Evolutionary conservation across 139 green algal species (phyloP).

Genomic region (Eudorina sp.): DNA sequence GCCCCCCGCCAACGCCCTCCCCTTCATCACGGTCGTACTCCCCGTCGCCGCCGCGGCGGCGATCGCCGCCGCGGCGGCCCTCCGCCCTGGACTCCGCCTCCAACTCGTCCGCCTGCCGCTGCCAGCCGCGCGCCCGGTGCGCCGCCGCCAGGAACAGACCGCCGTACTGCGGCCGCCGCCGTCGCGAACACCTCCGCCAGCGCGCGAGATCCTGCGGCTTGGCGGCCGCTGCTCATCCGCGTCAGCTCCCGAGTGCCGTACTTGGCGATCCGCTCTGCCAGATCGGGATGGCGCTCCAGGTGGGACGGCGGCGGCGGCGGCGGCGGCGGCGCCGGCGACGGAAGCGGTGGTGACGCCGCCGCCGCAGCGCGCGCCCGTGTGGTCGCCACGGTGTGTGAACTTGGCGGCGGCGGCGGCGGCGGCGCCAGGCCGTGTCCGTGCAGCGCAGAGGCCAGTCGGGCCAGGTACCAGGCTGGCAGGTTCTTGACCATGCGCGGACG

Average conservation of each 20-base stretch:
- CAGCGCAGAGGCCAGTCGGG: conserved; percentile 20
- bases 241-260: conserved; percentile 18
- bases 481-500: not conserved
- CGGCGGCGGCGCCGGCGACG: not conserved
- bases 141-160: conserved; percentile 42
- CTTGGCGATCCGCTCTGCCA: conserved; percentile 20
- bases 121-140: conserved; percentile 1
- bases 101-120: not conserved
- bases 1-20: not conserved
- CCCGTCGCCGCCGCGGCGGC: not conserved
- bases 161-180: conserved; percentile 35
- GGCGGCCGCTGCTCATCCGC: not conserved
- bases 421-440: not conserved
- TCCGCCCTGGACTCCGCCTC: not conserved
- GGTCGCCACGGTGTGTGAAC: too few species aligned
- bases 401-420: not conserved
- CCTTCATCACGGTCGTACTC: too few species aligned
- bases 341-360: not conserved
- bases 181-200: conserved; percentile 18
- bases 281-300: not conserved
- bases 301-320: not conserved
- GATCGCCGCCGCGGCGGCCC: not conserved
- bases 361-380: not conserved
- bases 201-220: not conserved
- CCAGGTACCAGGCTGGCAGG: conserved; percentile 20